Conservation (phyloP, 805 yeast species). For the Candida sakaeoensis region DNA sequence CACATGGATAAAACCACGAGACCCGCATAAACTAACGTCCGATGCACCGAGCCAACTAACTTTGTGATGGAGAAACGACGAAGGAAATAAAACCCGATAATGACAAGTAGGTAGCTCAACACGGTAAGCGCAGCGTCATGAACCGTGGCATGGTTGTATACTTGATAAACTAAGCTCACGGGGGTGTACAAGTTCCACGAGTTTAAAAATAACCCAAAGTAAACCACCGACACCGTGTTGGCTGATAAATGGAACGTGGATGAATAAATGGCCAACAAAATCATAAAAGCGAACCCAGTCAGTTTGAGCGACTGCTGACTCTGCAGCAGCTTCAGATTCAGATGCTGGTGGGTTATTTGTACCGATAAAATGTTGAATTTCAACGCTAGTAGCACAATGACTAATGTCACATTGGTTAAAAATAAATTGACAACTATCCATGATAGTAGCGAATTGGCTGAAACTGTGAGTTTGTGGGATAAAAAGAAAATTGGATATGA, state of each 20-base stretch:
- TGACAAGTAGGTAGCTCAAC: conserved; percentile 14
- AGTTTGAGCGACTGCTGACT: not conserved
- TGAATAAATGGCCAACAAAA: conserved; percentile 15
- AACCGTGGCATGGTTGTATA: conserved; percentile 13
- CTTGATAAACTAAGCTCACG: conserved; percentile 24
- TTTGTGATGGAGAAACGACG: conserved; percentile 2
- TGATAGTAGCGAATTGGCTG: not conserved
- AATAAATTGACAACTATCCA: conserved; percentile 9
- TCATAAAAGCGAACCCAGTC: not conserved
- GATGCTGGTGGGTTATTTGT: not conserved
- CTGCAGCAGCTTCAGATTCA: not conserved
- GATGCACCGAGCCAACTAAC: conserved; percentile 6
- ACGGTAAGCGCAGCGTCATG: conserved; percentile 7
- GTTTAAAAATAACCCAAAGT: conserved; percentile 27
- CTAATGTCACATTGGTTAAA: conserved; percentile 1
- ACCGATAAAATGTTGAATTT: conserved; percentile 5
- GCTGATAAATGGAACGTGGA: conserved; percentile 23
- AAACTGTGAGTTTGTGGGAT: conserved; percentile 17
- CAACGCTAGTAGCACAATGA: not conserved
- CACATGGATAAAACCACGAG: conserved; percentile 1
- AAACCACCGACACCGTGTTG: conserved; percentile 22
- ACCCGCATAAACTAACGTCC: conserved; percentile 2
- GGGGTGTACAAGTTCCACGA: conserved; percentile 28
- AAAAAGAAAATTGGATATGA: conserved; percentile 29
- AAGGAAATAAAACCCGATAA: conserved; percentile 8